phyloP scores from a whole-genome alignment of 352 stramenopile genomes.

The Phytophthora hybrid region DNA sequence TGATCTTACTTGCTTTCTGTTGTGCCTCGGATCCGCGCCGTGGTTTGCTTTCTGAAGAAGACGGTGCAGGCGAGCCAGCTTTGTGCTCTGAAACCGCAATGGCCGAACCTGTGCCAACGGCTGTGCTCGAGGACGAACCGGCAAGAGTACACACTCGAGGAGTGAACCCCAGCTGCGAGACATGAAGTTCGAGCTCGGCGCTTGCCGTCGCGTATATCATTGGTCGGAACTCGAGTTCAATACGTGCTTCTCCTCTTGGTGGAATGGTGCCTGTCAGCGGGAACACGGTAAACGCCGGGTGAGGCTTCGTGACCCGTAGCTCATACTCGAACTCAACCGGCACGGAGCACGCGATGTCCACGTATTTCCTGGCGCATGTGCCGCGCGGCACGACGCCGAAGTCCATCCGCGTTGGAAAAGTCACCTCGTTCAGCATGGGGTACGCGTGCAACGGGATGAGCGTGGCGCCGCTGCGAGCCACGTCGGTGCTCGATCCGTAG shows the following conservation, averaged over 20 bases:
- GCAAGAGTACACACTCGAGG: slow-evolving; percentile 68
- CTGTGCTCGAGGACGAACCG: slow-evolving; percentile 63
- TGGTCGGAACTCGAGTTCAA: slow-evolving; percentile 84
- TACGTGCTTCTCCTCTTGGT: slow-evolving; percentile 62
- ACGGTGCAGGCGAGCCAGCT: neutral
- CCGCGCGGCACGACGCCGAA: slow-evolving; percentile 79
- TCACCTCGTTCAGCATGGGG: slow-evolving; percentile 82
- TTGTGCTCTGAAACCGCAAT: slow-evolving; percentile 12
- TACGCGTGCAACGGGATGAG: slow-evolving; percentile 90
- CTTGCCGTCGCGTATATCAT: slow-evolving; percentile 67
- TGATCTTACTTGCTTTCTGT: slow-evolving; percentile 11
- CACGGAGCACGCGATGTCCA: slow-evolving; percentile 77
- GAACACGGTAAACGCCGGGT: slow-evolving; percentile 83
- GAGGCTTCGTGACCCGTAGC: slow-evolving; percentile 65
- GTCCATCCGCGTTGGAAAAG: slow-evolving; percentile 81
- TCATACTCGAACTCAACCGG: slow-evolving; percentile 92
- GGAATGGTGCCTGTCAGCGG: slow-evolving; percentile 77
- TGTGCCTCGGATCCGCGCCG: slow-evolving; percentile 8
- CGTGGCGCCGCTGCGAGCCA: slow-evolving; percentile 46
- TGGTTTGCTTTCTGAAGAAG: slow-evolving; percentile 16
- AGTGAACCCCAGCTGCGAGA: slow-evolving; percentile 85
- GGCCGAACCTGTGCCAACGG: neutral
- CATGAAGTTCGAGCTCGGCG: slow-evolving; percentile 68
- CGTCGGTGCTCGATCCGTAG: slow-evolving; percentile 65
- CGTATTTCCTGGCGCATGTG: slow-evolving; percentile 43